Evolutionary conservation across 169 alveolate species (phyloP), one percentile per base, ranked within the genome.

Genomic region (Besnoitia besnoiti): DNA sequence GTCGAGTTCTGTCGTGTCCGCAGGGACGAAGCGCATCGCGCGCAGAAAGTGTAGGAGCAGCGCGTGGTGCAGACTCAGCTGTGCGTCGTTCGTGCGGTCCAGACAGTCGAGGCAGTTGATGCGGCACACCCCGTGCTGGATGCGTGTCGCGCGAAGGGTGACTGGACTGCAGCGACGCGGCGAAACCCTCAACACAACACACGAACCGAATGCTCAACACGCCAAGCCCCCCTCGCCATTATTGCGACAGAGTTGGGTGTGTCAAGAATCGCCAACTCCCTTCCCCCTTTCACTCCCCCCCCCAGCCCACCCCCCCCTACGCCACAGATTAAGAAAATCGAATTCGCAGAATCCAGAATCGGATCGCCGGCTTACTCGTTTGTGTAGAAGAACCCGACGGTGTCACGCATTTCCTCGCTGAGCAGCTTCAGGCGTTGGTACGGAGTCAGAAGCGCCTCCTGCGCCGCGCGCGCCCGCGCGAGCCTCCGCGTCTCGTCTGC

Each of bases 81-180:
- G 95, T 62, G 79, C 59, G 59, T 85, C 90, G 79, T 98, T 98
- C 0, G 99, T 98, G 90, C 99, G 96, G 93, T 99, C 99, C 51
- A 99, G 94, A 75, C 99, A 98, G 94, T 99, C 99, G 94, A 99
- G 97, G 93, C 99, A 99, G 95, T 98, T 99, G 49, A 99, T 97
- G 91, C 99, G 97, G 62, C 97, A 94, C 37, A 97, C 96, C 19
- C 99, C 99, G 80, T 93, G 80, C 94, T 99, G 99, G 39, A 95
- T 33, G 21, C 30, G 39, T 27, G 59, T 24, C 14, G 90, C 76
- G n/a, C 40, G 30, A 49, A 49, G 79, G 59, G 76, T 35, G 12
- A 33, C 5, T 2, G 61, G 76, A 62, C 90, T 85, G 90, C 59
- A 47, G n/a, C 44, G n/a, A 77, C 14, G 39, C 35, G 85, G 14